phyloP scores from a whole-genome alignment of 306 rosid species.

The Leucaena leucocephala region DNA sequence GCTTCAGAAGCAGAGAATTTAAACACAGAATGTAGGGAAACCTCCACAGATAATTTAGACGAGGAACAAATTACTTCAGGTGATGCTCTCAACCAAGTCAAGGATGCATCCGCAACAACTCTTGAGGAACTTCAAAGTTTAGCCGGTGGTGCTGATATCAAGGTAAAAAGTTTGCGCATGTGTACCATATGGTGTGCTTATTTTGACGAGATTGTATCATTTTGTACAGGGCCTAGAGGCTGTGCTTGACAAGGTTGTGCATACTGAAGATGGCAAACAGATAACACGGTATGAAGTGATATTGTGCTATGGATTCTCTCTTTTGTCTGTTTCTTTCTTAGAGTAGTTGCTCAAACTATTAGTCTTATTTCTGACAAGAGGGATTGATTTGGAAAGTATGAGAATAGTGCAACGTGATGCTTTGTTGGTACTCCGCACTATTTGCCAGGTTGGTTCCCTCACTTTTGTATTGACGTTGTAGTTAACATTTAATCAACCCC shows the following conservation, averaged over 20 bases:
- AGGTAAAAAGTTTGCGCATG: slow-evolving; percentile 52
- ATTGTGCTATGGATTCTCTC: slow-evolving; percentile 25
- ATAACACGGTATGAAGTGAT: slow-evolving; percentile 73
- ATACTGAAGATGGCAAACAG: slow-evolving; percentile 92
- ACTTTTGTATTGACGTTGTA: slow-evolving; percentile 26
- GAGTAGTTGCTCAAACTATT: slow-evolving; percentile 38
- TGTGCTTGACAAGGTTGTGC: slow-evolving; percentile 96
- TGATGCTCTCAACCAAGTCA: slow-evolving; percentile 57
- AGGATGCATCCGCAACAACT: slow-evolving; percentile 53
- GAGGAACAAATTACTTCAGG: slow-evolving; percentile 58
- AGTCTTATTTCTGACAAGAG: slow-evolving; percentile 55
- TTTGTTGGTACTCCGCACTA: slow-evolving; percentile 90
- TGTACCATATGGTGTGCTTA: slow-evolving; percentile 12
- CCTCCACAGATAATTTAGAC: slow-evolving; percentile 32
- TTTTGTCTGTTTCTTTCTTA: background rate
- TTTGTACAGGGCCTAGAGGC: slow-evolving; percentile 91
- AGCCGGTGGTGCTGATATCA: slow-evolving; percentile 90
- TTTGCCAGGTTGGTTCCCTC: slow-evolving; percentile 87
- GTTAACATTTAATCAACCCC: slow-evolving; percentile 32
- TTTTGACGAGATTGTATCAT: slow-evolving; percentile 23
- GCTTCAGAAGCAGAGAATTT: slow-evolving; percentile 41
- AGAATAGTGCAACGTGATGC: slow-evolving; percentile 86
- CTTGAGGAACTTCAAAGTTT: slow-evolving; percentile 73
- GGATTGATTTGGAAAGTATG: slow-evolving; percentile 98
- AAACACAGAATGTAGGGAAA: background rate